These are phyloP conservation scores for Alternaria angustiovoidea DNA, from an alignment of 2,329 filamentous ascomycete species.

Conservation along the genomic window DNA sequence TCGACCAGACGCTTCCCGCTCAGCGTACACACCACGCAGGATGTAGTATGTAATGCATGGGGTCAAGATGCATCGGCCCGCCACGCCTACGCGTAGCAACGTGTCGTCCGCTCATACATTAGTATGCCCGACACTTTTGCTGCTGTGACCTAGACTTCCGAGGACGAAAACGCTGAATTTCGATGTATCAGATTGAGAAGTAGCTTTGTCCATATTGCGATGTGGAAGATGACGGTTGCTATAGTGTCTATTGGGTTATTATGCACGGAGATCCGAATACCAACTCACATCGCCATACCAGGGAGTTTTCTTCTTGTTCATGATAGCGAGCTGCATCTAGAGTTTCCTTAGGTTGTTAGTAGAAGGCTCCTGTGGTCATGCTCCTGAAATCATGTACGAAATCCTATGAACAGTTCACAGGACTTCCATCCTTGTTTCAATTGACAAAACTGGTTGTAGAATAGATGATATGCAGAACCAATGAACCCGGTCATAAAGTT, in stretches of 20 bases:
- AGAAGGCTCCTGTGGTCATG: not conserved
- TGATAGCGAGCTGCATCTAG: not conserved
- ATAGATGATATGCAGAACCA: not conserved
- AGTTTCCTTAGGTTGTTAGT: not conserved
- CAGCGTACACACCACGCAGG: constrained; percentile 8
- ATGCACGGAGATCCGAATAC: not conserved
- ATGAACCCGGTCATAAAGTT: not conserved
- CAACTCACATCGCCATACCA: not conserved
- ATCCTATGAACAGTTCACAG: not conserved
- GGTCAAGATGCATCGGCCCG: constrained; percentile 10
- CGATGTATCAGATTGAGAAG: not conserved
- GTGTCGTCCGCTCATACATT: constrained; percentile 1
- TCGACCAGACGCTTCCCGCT: constrained; percentile 14
- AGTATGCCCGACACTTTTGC: not conserved
- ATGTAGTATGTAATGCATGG: constrained; percentile 1
- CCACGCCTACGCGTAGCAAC: constrained; percentile 1
- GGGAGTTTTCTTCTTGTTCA: not conserved
- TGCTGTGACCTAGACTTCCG: not conserved
- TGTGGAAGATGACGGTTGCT: not conserved
- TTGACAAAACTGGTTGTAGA: not conserved
- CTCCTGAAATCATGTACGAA: not conserved
- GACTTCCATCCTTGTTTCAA: not conserved
- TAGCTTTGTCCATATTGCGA: not conserved
- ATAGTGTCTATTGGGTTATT: not conserved
- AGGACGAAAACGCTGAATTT: not conserved